These are phyloP conservation scores for Rhynchospora pubera DNA, from an alignment of 176 grass and related monocot species.

Conservation along the genomic window DNA sequence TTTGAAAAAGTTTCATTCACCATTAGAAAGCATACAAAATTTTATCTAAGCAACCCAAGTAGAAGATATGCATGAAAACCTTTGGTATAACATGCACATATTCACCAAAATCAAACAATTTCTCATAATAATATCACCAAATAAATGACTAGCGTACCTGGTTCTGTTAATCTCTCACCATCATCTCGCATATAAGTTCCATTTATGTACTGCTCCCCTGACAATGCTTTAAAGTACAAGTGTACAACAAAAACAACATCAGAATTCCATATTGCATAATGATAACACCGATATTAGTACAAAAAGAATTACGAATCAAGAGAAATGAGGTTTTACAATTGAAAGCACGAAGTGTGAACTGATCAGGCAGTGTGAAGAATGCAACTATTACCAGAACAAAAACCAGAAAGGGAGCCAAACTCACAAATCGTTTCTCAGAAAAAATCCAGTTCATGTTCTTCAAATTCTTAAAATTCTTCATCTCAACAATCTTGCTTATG, in stretches of 20 bases:
- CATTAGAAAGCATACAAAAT: not conserved
- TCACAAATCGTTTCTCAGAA: not conserved
- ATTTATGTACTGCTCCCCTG: not conserved
- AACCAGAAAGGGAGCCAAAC: constrained; percentile 1
- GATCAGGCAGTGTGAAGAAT: not conserved
- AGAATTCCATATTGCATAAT: not conserved
- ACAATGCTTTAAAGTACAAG: not conserved
- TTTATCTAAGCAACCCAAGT: not conserved
- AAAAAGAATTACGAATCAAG: not conserved
- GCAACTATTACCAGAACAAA: not conserved
- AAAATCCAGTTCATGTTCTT: constrained; percentile 3
- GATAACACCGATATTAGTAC: not conserved
- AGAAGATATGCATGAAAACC: not conserved
- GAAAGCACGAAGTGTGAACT: not conserved
- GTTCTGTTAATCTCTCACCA: not conserved
- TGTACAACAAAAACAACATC: not conserved
- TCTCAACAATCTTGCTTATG: constrained; percentile 2
- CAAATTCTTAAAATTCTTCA: constrained; percentile 14
- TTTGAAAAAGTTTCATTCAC: not conserved
- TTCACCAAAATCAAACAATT: not conserved
- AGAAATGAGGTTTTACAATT: not conserved
- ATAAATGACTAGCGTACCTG: constrained; percentile 8
- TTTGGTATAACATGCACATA: not conserved
- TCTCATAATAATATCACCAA: not conserved
- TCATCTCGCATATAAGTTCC: not conserved